Base-by-base conservation (phyloP, 2,329 filamentous ascomycete species). In the Teratosphaeria gauchensis region DNA sequence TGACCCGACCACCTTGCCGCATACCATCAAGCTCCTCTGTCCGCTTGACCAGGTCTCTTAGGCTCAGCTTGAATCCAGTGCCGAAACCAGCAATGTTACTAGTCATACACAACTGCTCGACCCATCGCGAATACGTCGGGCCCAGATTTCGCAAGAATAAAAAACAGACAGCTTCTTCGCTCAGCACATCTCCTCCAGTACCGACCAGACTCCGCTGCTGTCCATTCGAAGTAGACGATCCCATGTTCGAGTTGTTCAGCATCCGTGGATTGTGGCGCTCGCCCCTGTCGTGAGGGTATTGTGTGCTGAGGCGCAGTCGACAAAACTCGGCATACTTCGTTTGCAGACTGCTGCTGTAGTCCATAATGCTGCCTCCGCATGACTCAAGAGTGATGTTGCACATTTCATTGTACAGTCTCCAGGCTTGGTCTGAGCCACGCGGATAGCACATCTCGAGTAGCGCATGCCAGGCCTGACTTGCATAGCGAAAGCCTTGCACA, bases 51-150 rank as follows among this genome's bases (percentile, higher is more conserved):
- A 71, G 35, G 31, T 69, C 69, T 31, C 65, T 62, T 54, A 69
- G 70, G 7, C 63, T 64, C 21, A 71, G 24, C 48, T 63, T 61
- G 35, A 65, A 61, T 7, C 69, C 69, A 16, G 65, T 69, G 5
- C 69, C 69, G 52, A 70, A 71, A 2, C 69, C 69, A 14, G 63
- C 69, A 54, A 71, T 61, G 58, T 71, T 71, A 31, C 66, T 66
- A 53, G 65, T 69, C 62, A 62, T 62, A 53, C 65, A 67, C 53
- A 71, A 30, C 28, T 58, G 64, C 2, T 64, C 63, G 5, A 63
- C 65, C 64, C 68, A 63, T 19, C 58, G 56, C 56, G 63, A 58
- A 42, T 63, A 66, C 31, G 66, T 63, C 19, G 58, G 57, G 4
- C 65, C 66, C 30, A 71, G 52, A 54, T 64, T 64, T n/a, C 60